Conservation (phyloP, 2,329 filamentous ascomycete species). For the Ceratocystiopsis brevicomis region DNA sequence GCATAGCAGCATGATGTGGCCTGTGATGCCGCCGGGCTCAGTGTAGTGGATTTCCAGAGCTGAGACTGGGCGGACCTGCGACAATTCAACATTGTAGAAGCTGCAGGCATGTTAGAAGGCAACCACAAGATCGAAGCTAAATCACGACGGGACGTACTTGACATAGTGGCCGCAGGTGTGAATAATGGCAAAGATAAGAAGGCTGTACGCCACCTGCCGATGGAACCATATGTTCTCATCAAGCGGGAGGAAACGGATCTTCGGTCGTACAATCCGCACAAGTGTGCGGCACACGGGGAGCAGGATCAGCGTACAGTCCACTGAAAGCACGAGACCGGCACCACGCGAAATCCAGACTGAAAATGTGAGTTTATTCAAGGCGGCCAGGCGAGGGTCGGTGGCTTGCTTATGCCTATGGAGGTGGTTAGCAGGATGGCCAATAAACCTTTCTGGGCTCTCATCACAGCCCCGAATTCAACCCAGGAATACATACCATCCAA, state of each 20-base stretch:
- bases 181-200: slow-evolving; percentile 63
- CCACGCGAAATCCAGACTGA: slow-evolving; percentile 96
- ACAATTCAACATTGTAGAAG: slow-evolving; percentile 87
- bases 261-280: slow-evolving; percentile 67
- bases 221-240: slow-evolving; percentile 97
- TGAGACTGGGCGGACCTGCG: slow-evolving; percentile 59
- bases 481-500: slow-evolving; percentile 48
- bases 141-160: slow-evolving; percentile 43
- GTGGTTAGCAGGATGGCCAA: slow-evolving; percentile 9
- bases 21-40: slow-evolving; percentile 78
- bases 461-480: background rate
- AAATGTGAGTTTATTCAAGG: slow-evolving; percentile 62
- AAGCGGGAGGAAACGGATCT: slow-evolving; percentile 73
- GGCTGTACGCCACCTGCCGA: slow-evolving; percentile 75
- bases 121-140: background rate
- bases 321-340: slow-evolving; percentile 65
- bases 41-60: slow-evolving; percentile 86
- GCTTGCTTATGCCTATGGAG: slow-evolving; percentile 57
- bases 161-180: slow-evolving; percentile 79
- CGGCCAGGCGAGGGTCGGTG: slow-evolving; percentile 45
- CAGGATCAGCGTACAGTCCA: slow-evolving; percentile 75
- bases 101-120: slow-evolving; percentile 20
- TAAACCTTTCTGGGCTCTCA: background rate
- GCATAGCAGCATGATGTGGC: slow-evolving; percentile 95
- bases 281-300: slow-evolving; percentile 90